phyloP scores from a whole-genome alignment of 2,329 filamentous ascomycete species.

The Xylaria multiplex region DNA sequence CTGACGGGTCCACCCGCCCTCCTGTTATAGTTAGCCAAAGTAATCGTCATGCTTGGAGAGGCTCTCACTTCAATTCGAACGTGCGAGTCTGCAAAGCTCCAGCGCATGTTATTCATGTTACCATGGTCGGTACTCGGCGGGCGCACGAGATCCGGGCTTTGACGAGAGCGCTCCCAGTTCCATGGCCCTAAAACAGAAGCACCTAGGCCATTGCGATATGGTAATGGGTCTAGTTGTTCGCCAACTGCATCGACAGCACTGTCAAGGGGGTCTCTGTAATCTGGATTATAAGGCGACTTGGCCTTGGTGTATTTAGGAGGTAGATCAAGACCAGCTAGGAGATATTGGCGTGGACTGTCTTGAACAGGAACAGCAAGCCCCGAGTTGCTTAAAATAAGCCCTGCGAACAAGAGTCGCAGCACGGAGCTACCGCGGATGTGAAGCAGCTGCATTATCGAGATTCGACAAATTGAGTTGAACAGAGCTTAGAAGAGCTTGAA shows the following conservation, averaged over 20 bases:
- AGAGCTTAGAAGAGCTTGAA: neutral
- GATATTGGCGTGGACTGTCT: conserved; percentile 66
- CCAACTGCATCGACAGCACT: conserved; percentile 69
- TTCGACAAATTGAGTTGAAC: conserved; percentile 3
- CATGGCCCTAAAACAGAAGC: conserved; percentile 75
- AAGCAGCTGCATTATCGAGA: conserved; percentile 29
- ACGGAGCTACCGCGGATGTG: conserved; percentile 34
- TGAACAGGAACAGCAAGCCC: conserved; percentile 48
- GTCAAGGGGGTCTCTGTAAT: conserved; percentile 69
- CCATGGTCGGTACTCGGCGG: conserved; percentile 80
- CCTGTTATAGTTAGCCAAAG: conserved; percentile 53
- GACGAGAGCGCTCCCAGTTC: conserved; percentile 72
- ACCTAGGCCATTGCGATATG: conserved; percentile 71
- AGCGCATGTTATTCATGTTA: conserved; percentile 75
- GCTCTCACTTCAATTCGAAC: conserved; percentile 68
- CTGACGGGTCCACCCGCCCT: conserved; percentile 81
- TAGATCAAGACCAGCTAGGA: conserved; percentile 60
- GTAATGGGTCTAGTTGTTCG: conserved; percentile 70
- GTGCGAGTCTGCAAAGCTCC: conserved; percentile 74
- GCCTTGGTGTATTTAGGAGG: conserved; percentile 55
- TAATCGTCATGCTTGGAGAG: neutral
- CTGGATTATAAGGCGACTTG: conserved; percentile 67
- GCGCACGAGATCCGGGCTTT: conserved; percentile 76
- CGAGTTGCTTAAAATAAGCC: conserved; percentile 42
- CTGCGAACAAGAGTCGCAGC: conserved; percentile 41